Percentiles rank a stretch among this genome's conserved stretches.
These are phyloP conservation scores for Fusarium virguliforme DNA, from an alignment of 2,329 filamentous ascomycete genomes.

Conservation along the genomic window DNA sequence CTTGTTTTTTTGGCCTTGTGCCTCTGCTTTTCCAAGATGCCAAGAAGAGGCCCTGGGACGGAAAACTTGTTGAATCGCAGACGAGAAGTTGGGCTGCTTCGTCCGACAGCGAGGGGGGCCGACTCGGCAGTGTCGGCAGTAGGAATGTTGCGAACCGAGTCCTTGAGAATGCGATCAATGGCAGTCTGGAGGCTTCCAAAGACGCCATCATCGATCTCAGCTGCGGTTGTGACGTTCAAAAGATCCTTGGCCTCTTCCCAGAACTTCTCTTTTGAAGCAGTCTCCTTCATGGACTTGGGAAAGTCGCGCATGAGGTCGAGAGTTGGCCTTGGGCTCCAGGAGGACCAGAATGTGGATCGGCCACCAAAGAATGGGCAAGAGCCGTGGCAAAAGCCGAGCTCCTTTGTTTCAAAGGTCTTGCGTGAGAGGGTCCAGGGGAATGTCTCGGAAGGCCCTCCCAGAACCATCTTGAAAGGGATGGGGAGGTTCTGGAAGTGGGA, in stretches of 20 bases:
- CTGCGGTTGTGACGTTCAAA: background rate
- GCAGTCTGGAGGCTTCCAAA: background rate
- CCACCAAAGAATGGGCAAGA: background rate
- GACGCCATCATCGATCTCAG: background rate
- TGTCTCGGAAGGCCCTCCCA: background rate
- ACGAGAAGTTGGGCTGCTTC: background rate
- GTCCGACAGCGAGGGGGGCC: background rate
- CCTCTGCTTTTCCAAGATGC: background rate
- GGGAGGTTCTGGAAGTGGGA: conserved; percentile 1
- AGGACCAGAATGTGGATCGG: background rate
- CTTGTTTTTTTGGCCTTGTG: background rate
- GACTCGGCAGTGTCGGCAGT: background rate
- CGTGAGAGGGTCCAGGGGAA: background rate
- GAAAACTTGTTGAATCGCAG: conserved; percentile 1
- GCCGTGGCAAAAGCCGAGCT: background rate
- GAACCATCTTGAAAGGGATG: background rate
- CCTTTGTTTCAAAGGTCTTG: conserved; percentile 1
- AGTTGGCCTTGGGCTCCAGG: background rate
- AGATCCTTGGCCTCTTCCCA: background rate
- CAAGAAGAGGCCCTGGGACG: background rate
- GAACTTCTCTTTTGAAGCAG: background rate
- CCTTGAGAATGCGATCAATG: background rate
- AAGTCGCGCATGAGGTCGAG: background rate
- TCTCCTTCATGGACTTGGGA: background rate
- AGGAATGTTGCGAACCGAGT: background rate